Evolutionary conservation across 108 stramenopile genomes (phyloP), one percentile per base, ranked within the genome.

Genomic region (Skeletonema potamos): DNA sequence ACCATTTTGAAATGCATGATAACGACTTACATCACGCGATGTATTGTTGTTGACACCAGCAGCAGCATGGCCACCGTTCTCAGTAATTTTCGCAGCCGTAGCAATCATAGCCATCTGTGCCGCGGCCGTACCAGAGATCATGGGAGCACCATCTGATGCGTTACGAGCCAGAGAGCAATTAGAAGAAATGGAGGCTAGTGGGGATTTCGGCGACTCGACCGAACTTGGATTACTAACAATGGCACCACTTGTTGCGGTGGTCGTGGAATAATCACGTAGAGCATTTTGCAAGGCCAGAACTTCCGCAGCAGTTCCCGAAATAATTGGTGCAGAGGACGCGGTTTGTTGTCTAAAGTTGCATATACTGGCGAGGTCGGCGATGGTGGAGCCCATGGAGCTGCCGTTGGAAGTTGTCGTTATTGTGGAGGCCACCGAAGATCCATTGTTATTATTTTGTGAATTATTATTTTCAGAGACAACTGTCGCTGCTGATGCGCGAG

Each of bases 51-150:
- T 51, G 22, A 24, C 22, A 22, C 5, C 22, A 51, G 48, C 6
- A 51, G 22, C 15, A 46, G 18, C 18, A 51, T 51, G 20, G 22
- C 48, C 48, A 24, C 22, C 48, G 8, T 51, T 51, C 22, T 51
- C 48, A 13, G 68, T 39, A 20, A 59, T 17, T 33, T 56, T 68
- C 34, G 79, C 73, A 36, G 79, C 79, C 61, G 66, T 80, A 27
- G 65, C 70, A 43, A 55, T 41, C 39, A 41, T 55, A 30, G 29
- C 41, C 68, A 73, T 62, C 27, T 65, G 64, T 15, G 79, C 72
- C 27, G 79, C 79, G 24, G 79, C 79, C 12, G 79, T 80, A 27
- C 79, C 79, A 20, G 79, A 72, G 27, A 80, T 80, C 17, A 80
- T 80, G 39, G 79, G 79, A 34, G 79, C 79, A 30, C 79, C 79